A percentile compares a stretch with the other conserved stretches of the same genome.
phyloP scores from a whole-genome alignment of 2,329 filamentous ascomycete species.

The Ploettnerulaceae sp. region DNA sequence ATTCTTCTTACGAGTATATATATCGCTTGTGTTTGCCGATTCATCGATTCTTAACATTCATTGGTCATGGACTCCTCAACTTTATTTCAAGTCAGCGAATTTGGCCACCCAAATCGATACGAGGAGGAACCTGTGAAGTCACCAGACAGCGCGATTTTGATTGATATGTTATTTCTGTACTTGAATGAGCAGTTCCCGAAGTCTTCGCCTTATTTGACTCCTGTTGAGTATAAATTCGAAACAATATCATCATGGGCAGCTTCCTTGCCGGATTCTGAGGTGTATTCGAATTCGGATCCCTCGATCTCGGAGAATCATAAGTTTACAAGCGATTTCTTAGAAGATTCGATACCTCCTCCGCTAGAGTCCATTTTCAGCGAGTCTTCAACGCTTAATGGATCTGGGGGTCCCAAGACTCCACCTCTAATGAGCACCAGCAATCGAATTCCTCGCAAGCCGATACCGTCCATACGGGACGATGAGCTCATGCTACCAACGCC shows the following conservation, averaged over 20 bases:
- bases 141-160: conserved; percentile 8
- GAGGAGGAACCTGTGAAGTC: conserved; percentile 4
- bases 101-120: conserved; percentile 1
- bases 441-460: not conserved
- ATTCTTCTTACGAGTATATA: not conserved
- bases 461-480: not conserved
- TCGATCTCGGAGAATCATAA: too few species aligned
- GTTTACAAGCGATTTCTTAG: not conserved
- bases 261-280: conserved; percentile 5
- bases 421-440: not conserved
- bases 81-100: not conserved
- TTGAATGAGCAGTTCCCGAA: conserved; percentile 5
- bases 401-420: conserved; percentile 7
- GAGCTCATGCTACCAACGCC: not conserved
- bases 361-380: conserved; percentile 11
- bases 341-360: conserved; percentile 8
- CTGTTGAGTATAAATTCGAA: not conserved
- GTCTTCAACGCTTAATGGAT: conserved; percentile 8
- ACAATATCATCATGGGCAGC: conserved; percentile 6
- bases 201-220: conserved; percentile 1
- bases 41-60: not conserved
- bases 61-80: conserved; percentile 4
- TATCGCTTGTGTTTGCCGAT: not conserved
- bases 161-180: conserved; percentile 14
- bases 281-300: not conserved